phyloP scores from a whole-genome alignment of 2,329 filamentous ascomycete genomes.

The Lachnellula cervina region DNA sequence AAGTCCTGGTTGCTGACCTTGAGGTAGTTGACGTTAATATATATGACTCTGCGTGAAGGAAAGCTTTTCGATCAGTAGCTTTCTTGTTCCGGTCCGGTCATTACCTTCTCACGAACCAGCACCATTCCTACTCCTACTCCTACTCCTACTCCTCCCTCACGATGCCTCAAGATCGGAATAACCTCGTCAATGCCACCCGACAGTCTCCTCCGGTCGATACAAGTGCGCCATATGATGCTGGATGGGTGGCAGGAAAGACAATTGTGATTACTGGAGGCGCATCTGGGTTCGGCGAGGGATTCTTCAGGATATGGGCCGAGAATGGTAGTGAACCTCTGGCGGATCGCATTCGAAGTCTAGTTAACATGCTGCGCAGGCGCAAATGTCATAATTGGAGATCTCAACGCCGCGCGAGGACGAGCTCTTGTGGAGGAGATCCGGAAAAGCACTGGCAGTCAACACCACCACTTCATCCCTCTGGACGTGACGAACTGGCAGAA shows the following conservation, averaged over 20 bases:
- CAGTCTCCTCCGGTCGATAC: conserved; percentile 41
- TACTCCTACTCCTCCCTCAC: neutral
- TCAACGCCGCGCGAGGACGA: conserved; percentile 51
- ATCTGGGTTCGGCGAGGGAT: conserved; percentile 53
- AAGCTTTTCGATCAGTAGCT: too few species aligned
- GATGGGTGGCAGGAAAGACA: conserved; percentile 48
- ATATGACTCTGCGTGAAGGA: too few species aligned
- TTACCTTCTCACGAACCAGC: neutral
- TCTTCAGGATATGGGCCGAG: conserved; percentile 49
- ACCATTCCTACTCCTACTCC: neutral
- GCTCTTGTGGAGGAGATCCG: conserved; percentile 50
- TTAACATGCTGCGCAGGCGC: conserved; percentile 34
- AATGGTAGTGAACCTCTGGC: conserved; percentile 39
- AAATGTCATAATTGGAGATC: conserved; percentile 58
- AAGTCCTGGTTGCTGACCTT: too few species aligned
- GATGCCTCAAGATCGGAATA: conserved; percentile 9
- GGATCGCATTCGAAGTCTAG: conserved; percentile 16
- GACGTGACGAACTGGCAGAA: conserved; percentile 62
- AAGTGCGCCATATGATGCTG: conserved; percentile 39
- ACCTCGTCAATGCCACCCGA: conserved; percentile 15
- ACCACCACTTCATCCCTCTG: conserved; percentile 54
- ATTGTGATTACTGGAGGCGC: conserved; percentile 62
- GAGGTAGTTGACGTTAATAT: too few species aligned
- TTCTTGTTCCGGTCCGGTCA: too few species aligned
- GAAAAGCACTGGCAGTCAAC: conserved; percentile 35